Base-by-base conservation (phyloP, 306 rosid species). In the Morella rubra region DNA sequence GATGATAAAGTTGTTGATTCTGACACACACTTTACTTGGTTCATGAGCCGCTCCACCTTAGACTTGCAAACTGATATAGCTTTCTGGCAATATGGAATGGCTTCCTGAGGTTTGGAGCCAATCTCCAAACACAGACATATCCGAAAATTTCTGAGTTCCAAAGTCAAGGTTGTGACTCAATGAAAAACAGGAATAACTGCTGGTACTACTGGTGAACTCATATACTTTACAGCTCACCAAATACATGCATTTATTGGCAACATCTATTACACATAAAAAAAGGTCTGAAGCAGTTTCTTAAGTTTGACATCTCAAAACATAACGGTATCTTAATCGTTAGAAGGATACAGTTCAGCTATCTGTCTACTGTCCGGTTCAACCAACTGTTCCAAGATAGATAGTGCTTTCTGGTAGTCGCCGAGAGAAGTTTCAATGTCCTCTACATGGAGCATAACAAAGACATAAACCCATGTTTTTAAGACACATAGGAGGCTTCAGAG, bases 351-450 rank as follows among this genome's bases (percentile, higher is more conserved):
- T 80, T 89, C 93, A 78, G 97, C 99, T 62, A 95, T 81, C 72
- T 86, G 91, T 73, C 99, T 85, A 65, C 89, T 84, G 80, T 92
- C 97, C 16, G 92, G 89, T 86, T 91, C 98, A 81, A 89, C 98
- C 79, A 95, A 87, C 77, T 77, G 88, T 79, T 92, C 97, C 62
- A 96, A 81, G 79, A 85, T 89, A 76, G 91, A 88, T 19, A 92
- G 84, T 67, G 99, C 96, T 84, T 92, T 92, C 86, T 84, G 79
- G 77, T 96, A 96, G 87, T 96, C 98, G 4, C 89, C 79, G 49
- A 90, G 92, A 69, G 98, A 96, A 70, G 93, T 91, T 82, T 92
- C 98, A 78, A 92, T 84, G 84, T 96, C 99, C 98, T 96, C 99
- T 96, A 83, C 54, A 88, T 24, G 73, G 59, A 79, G 76, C 64